Percentiles rank a stretch among this genome's conserved stretches.
Evolutionary conservation across 2,329 filamentous ascomycete species (phyloP).

Genomic region (Colletotrichum noveboracense): DNA sequence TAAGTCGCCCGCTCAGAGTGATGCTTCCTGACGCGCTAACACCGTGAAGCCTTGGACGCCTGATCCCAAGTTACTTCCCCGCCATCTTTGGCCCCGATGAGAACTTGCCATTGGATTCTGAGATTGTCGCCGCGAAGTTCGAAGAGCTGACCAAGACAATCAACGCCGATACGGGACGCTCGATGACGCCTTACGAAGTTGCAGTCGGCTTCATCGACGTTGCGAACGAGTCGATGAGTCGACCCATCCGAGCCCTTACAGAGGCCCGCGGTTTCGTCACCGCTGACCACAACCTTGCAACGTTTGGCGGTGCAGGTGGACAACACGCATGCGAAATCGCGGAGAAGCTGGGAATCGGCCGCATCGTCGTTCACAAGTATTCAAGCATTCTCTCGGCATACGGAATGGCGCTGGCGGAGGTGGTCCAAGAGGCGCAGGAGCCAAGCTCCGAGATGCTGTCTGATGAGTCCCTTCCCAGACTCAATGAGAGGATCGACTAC

Average conservation of each 20-base stretch:
- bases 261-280: slow-evolving; percentile 39
- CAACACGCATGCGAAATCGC: slow-evolving; percentile 49
- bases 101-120: slow-evolving; percentile 54
- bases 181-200: slow-evolving; percentile 18
- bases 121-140: slow-evolving; percentile 43
- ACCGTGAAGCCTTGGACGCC: slow-evolving; percentile 54
- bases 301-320: slow-evolving; percentile 35
- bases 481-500: slow-evolving; percentile 25
- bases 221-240: slow-evolving; percentile 39
- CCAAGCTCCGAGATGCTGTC: slow-evolving; percentile 26
- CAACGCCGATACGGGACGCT: slow-evolving; percentile 30
- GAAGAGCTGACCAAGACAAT: slow-evolving; percentile 44
- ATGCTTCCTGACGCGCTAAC: not conserved
- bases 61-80: slow-evolving; percentile 68
- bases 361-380: slow-evolving; percentile 40
- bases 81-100: slow-evolving; percentile 76
- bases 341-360: slow-evolving; percentile 36
- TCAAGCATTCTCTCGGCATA: slow-evolving; percentile 40
- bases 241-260: slow-evolving; percentile 38
- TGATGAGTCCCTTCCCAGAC: slow-evolving; percentile 13
- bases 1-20: not conserved
- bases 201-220: slow-evolving; percentile 36
- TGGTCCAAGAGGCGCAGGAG: slow-evolving; percentile 39
- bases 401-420: slow-evolving; percentile 42
- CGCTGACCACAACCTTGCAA: slow-evolving; percentile 37